Evolutionary conservation across 768 basidiomycete species (phyloP), one percentile per base, ranked within the genome.

Genomic region (Trametes cingulata): DNA sequence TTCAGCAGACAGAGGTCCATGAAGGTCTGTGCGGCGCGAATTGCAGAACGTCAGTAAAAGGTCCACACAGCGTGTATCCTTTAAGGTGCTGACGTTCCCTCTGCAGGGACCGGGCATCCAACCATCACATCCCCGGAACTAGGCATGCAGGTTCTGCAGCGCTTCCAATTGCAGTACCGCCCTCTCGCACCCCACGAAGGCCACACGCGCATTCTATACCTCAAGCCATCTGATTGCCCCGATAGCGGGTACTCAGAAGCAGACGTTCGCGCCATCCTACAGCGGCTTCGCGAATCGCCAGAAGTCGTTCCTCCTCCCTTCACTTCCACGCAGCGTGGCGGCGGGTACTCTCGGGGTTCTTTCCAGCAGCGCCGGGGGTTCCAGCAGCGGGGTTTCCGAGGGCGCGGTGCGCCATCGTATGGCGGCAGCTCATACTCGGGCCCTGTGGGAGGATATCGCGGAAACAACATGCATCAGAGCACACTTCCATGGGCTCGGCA

Each of bases 71-170:
- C 5, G n/a, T n/a, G n/a, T n/a, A n/a, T n/a, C 15, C 25, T 22
- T 3, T 24, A 33, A 19, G 46, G 19, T 19, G 37, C 35, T 58
- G 20, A 58, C 29, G 29, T 54, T 25, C 14, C 17, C 20, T 48
- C 19, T 20, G 8, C 68, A 92, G 91, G 91, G 66, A 80, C 78
- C 36, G 77, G 74, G 49, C 91, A 91, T 74, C 92, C 91, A 52
- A 93, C 91, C 54, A 92, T 93, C 72, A 84, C 76, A 63, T 78
- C 72, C 63, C 77, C 80, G 52, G 80, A 82, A 68, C 78, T 82
- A 43, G 89, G 84, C 19, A 67, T 87, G 66, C 73, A 76, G 36
- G 75, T 91, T n/a, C 77, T 93, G 56, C 77, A 82, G 61, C 82
- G 83, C 52, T 91, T 93, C 72, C 80, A 80, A 47, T 76, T 78